Percentiles rank a stretch among this genome's conserved stretches.
Evolutionary conservation across 805 yeast species (phyloP).

Genomic region (Peterozyma xylosa): DNA sequence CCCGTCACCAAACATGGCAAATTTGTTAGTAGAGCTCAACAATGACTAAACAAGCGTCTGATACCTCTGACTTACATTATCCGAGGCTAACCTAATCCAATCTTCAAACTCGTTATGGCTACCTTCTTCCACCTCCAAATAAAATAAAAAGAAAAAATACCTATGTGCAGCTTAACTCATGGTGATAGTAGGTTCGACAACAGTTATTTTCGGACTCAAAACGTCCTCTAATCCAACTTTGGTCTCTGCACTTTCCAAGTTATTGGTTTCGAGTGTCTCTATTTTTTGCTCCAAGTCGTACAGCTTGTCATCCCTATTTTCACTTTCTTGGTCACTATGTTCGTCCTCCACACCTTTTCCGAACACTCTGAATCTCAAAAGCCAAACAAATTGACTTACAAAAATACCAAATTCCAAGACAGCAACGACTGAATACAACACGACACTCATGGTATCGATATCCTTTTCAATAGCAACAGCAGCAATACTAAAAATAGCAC

Average conservation of each 20-base stretch:
- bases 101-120: constrained; percentile 45
- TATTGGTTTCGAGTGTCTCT: background rate
- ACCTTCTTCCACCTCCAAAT: background rate
- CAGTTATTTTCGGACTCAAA: no score
- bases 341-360: constrained; percentile 4
- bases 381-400: constrained; percentile 66
- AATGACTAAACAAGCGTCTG: background rate
- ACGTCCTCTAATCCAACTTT: background rate
- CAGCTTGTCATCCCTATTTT: constrained; percentile 1
- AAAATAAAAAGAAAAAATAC: no score
- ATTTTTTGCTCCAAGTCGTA: constrained; percentile 1
- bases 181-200: no score
- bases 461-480: constrained; percentile 43
- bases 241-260: constrained; percentile 1
- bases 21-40: background rate
- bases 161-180: no score
- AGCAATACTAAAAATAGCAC: constrained; percentile 58
- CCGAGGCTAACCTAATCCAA: constrained; percentile 80
- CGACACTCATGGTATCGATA: constrained; percentile 72
- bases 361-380: constrained; percentile 29
- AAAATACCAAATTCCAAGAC: constrained; percentile 74
- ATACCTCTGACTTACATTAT: constrained; percentile 30
- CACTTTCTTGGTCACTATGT: background rate
- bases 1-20: constrained; percentile 1
- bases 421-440: constrained; percentile 68